Evolutionary conservation across 2,329 filamentous ascomycete species (phyloP), one percentile per base, ranked within the genome.

Genomic region (Ilyonectria mors-panacis): DNA sequence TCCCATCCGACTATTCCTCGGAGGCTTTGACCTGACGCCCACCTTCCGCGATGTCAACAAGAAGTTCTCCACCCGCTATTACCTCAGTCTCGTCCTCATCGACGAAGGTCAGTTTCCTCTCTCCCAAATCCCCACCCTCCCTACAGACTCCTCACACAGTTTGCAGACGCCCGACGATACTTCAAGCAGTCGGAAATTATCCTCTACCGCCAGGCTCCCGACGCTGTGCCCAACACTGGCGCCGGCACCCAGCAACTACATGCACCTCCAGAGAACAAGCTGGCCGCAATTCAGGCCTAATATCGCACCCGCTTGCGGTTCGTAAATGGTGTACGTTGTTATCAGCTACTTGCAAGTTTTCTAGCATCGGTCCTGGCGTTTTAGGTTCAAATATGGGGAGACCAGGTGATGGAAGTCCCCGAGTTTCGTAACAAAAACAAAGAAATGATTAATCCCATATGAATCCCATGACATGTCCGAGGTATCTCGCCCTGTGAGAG

Each of bases 31-130:
- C 82, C 84, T 99, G 70, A 99, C 96, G 5, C 96, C 96, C 17
- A 99, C 96, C 13, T 99, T 99, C 89, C 93, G 96, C 69, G 96
- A 99, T 81, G 97, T 99, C 74, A 99, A 99, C 89, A 99, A 99
- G 88, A 99, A 99, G 84, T 99, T 97, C 82, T 98, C 95, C 28
- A 98, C 95, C 42, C 89, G 96, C 77, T 99, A 99, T 84, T 99
- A 99, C 83, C 89, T 99, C 70, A 98, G 95, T 79, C 85, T 99
- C 69, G 96, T 99, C 23, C 87, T 98, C 73, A 98, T 98, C 74
- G 95, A 98, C 78, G 95, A 98, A 89, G 94, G 94, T 93, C 83
- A 73, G 85, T 80, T 28, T 37, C 13, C 8, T n/a, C 21, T 28
- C 23, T 17, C 4, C 23, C 1, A n/a, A 13, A 12, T 61, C 19